Base-by-base conservation (phyloP, 2,329 filamentous ascomycete species). In the Aspergillus brunneoviolaceus region DNA sequence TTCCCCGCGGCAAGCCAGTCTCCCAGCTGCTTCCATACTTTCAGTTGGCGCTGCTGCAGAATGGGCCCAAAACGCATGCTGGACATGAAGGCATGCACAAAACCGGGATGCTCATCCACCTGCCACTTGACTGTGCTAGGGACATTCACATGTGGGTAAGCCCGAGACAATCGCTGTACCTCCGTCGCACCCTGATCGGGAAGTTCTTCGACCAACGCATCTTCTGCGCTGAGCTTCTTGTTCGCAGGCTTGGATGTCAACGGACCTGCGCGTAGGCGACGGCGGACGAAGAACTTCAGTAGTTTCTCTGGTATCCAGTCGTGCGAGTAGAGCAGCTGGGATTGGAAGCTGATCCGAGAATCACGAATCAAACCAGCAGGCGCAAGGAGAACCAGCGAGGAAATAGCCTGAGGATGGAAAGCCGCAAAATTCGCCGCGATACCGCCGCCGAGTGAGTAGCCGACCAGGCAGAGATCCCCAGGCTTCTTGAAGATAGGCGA, bases 371-470 rank as follows among this genome's bases (percentile, higher is more conserved):
- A 80, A 0, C 93, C 93, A 0, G 88, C 83, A 0, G 93, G 92
- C 0, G 92, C 91, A 48, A 97, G 83, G 5, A 96, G 83, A 11
- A 95, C 81, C 23, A 97, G 80, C 10, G 83, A 85, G 12, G 83
- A 82, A 14, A 96, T 82, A 58, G 94, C 79, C 51, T 84, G 75
- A 0, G 89, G 85, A 69, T 91, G 90, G 70, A 86, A 86, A 1
- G 84, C 82, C 1, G 89, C 84, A 70, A 95, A 94, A 21, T 86
- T 82, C 10, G 86, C 87, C 1, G 85, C 83, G 47, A 96, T 84
- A 14, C 88, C 89, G 39, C 91, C 92, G 50, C 92, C 91, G 0
- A 96, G 81, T 0, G 89, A 92, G 74, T 95, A 96, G 2, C 91
- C 92, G 3, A 92, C 77, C 5, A 96, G 77, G 61, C 87, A 85